Evolutionary conservation across 106 monocot species (phyloP), one percentile per base, ranked within the genome.

Genomic region (Dendrobium officinale): DNA sequence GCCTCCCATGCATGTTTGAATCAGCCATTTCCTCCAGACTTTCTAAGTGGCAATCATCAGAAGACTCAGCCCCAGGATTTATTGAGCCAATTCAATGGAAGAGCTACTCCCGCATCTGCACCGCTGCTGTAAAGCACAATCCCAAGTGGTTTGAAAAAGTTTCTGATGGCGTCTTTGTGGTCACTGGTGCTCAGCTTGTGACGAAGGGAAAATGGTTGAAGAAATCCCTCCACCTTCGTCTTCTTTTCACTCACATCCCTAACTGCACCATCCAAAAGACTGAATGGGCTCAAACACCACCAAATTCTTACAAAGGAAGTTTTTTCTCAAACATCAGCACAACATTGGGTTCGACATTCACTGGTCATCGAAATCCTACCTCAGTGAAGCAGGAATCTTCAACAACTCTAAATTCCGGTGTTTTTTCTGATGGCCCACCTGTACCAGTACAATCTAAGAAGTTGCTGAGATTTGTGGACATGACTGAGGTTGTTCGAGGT

Each of bases 81-180:
- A 73, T 92, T 8, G 97, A 97, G 72, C 89, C 94, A 16, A 87
- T 97, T 20, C 87, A 88, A 17, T 97, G 94, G 94, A 91, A 87
- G 74, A 83, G 81, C 27, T 94, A 94, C 81, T 73, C 94, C 1
- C 83, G 70, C 11, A 79, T 97, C 42, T 92, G 97, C 86, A 92
- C 92, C 15, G 72, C 87, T 9, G 73, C 78, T 6, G 92, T 97
- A 4, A 85, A 84, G 79, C 84, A 94, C 72, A 86, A 94, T 29
- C 89, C 97, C 4, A 80, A 83, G 10, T 97, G 97, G 97, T 88
- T 85, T 56, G 72, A 91, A n/a, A 85, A 59, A 43, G 79, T 78
- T 19, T 26, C 85, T 17, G 79, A 74, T 20, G 90, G 92, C 11
- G 94, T 89, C 9, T 97, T 97, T 75, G 64, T 97, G 5, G 94